Evolutionary conservation across 495 filamentous ascomycete species (phyloP).

Genomic region (Bombardia bombarda): DNA sequence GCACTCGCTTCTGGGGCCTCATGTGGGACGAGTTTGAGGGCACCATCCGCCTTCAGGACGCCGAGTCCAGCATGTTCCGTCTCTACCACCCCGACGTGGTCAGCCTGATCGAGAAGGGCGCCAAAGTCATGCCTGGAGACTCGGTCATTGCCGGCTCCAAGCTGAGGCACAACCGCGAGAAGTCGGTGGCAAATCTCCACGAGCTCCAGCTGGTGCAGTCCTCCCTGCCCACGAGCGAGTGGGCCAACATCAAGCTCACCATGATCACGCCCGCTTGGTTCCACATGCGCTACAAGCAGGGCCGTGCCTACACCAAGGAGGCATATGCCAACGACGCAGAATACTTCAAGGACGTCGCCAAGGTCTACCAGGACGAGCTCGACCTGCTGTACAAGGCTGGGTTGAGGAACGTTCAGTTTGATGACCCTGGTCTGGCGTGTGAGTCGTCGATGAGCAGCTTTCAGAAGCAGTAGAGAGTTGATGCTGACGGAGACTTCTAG

Average conservation of each 20-base stretch:
- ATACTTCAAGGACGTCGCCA: constrained; percentile 68
- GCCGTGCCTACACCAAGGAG: constrained; percentile 56
- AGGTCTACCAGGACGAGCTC: constrained; percentile 59
- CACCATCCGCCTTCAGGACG: constrained; percentile 51
- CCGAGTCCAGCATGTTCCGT: constrained; percentile 63
- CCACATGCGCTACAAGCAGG: constrained; percentile 65
- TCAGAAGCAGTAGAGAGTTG: too few relatives aligned
- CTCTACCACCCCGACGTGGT: constrained; percentile 74
- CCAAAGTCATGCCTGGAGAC: constrained; percentile 65
- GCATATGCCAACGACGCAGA: constrained; percentile 59
- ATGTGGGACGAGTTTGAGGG: constrained; percentile 73
- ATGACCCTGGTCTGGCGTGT: constrained; percentile 73
- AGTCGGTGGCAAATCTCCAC: constrained; percentile 58
- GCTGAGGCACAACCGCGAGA: constrained; percentile 57
- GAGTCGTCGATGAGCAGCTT: too few relatives aligned
- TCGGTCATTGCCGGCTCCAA: constrained; percentile 66
- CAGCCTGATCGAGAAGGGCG: constrained; percentile 50
- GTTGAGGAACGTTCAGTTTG: constrained; percentile 63
- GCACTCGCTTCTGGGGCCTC: constrained; percentile 56
- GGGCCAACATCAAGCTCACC: constrained; percentile 63
- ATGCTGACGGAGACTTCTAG: constrained; percentile 21
- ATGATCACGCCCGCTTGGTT: constrained; percentile 61
- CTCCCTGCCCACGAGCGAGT: constrained; percentile 48
- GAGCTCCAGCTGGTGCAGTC: constrained; percentile 60
- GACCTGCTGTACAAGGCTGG: constrained; percentile 61